Evolutionary conservation across 495 filamentous ascomycete species (phyloP), one percentile per base, ranked within the genome.

Genomic region (Xylaria bambusicola): DNA sequence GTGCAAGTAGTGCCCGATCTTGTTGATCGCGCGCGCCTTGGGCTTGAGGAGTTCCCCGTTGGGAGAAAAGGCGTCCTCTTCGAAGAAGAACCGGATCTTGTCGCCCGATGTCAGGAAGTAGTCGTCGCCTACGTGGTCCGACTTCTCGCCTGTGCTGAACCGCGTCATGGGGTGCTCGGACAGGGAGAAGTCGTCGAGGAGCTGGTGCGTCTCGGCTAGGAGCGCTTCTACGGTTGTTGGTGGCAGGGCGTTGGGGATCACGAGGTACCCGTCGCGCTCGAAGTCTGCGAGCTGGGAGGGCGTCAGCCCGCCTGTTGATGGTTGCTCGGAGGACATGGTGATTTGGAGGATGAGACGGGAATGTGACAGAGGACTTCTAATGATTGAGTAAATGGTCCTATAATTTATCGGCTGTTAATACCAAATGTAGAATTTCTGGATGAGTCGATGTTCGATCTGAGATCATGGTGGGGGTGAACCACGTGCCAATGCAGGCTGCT

Each of bases 71-170:
- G 88, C 88, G 73, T 88, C 88, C 68, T 93, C 90, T 71, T 98
- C 94, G 78, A 98, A 96, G 85, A 98, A 98, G 80, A 93, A 97
- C 52, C 90, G 87, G 48, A 98, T 79, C 66, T 98, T 96, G 80
- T 97, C 89, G 52, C 90, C 90, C 1, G 86, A 91, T 2, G 75
- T 78, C 0, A 98, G 84, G 75, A 98, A 98, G 84, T 98, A 98
- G 71, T 88, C 84, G 76, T 98, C 94, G 59, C 94, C 93, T 21
- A 97, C 88, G 74, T 98, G 94, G 47, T 82, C 78, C 24, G 70
- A 64, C 52, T 77, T 80, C 58, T 85, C 80, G 66, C 92, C 92
- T 1, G 93, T 96, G 15, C 86, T 87, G 83, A 98, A 98, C 67
- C 84, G 86, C 2, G 94, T 98, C 78, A 98, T 85, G 0, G 94